Evolutionary conservation across 106 monocot species (phyloP).

Genomic region (Platanthera guangdongensis): DNA sequence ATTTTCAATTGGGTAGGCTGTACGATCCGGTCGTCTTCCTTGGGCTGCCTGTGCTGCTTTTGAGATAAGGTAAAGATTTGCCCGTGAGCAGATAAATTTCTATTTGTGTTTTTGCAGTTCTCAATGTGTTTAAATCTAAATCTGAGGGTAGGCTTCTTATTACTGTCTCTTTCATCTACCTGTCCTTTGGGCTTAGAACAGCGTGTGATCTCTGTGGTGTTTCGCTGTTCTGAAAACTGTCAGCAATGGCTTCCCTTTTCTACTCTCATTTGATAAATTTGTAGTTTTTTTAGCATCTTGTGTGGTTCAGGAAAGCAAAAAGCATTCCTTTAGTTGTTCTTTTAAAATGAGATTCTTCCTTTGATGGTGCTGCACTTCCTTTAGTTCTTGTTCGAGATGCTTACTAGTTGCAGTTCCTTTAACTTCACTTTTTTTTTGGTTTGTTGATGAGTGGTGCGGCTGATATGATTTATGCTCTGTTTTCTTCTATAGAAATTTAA

Average conservation of each 20-base stretch:
- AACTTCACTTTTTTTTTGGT: neutral
- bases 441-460: neutral
- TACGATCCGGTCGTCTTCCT: neutral
- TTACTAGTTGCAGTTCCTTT: neutral
- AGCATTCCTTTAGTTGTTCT: neutral
- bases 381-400: neutral
- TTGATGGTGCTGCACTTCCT: neutral
- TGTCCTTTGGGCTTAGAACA: neutral
- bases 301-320: neutral
- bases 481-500: neutral
- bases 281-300: neutral
- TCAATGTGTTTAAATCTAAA: neutral
- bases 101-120: no score
- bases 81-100: neutral
- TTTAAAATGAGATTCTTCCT: neutral
- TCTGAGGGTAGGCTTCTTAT: no score
- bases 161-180: neutral
- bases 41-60: neutral
- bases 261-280: neutral
- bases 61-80: constrained; percentile 5
- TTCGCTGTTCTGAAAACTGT: neutral
- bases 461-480: neutral
- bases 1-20: neutral
- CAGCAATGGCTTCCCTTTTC: neutral
- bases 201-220: neutral